A percentile compares a stretch with the other conserved stretches of the same genome.
Evolutionary conservation across 2,329 filamentous ascomycete species (phyloP).

Genomic region (Ramularia endophylla): DNA sequence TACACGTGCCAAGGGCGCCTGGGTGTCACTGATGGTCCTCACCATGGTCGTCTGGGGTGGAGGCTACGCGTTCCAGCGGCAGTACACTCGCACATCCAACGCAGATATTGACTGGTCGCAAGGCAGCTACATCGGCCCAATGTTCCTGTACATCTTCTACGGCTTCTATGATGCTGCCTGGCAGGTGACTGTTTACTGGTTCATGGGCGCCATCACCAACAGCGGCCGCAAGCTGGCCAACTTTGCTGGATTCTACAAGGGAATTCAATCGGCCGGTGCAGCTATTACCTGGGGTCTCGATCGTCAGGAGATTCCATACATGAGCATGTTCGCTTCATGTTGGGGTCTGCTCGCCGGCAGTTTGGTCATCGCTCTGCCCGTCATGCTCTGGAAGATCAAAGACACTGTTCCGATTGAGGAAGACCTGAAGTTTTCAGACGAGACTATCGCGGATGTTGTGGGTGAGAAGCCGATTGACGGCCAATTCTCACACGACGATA

Average conservation of each 20-base stretch:
- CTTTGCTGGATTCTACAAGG: conserved; percentile 85
- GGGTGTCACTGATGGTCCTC: conserved; percentile 57
- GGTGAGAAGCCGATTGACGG: conserved; percentile 15
- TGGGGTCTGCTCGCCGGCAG: conserved; percentile 74
- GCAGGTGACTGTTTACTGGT: conserved; percentile 92
- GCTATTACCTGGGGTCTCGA: conserved; percentile 72
- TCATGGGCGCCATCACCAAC: conserved; percentile 90
- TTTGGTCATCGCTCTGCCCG: conserved; percentile 68
- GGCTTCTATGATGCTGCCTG: conserved; percentile 84
- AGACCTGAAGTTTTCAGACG: conserved; percentile 78
- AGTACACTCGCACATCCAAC: conserved; percentile 44
- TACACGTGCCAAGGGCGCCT: conserved; percentile 59
- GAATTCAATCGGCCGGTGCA: conserved; percentile 79
- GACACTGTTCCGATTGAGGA: conserved; percentile 77
- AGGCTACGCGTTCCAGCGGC: conserved; percentile 69
- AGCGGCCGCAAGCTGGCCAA: conserved; percentile 88
- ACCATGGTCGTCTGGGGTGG: conserved; percentile 79
- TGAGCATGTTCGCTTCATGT: conserved; percentile 65
- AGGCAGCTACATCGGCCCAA: conserved; percentile 64
- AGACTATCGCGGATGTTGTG: conserved; percentile 66
- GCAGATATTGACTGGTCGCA: conserved; percentile 60
- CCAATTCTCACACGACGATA: conserved; percentile 9
- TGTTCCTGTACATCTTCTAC: conserved; percentile 89
- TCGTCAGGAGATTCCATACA: conserved; percentile 55
- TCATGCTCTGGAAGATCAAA: conserved; percentile 72